Evolutionary conservation across 2,329 filamentous ascomycete genomes (phyloP).

Genomic region (Penicillium sp.): DNA sequence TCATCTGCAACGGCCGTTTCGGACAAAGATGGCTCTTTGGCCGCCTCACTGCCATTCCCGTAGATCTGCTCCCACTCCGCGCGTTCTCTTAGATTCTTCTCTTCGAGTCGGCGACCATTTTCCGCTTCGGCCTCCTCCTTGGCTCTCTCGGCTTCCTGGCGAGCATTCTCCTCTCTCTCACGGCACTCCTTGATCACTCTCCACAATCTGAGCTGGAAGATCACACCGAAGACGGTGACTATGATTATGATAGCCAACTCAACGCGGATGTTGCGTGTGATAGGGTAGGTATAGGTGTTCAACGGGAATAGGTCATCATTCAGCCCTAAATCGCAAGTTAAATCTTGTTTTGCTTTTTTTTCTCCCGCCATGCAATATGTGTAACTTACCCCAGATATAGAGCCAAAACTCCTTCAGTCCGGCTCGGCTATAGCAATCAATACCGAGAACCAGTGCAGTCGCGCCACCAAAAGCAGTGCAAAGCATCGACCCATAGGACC

Average conservation of each 20-base stretch:
- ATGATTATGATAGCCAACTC: constrained; percentile 78
- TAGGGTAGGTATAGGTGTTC: constrained; percentile 72
- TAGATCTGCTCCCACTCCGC: constrained; percentile 75
- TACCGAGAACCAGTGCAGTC: constrained; percentile 74
- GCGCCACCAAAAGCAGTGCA: constrained; percentile 79
- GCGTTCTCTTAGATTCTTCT: constrained; percentile 46
- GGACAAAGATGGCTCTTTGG: constrained; percentile 30
- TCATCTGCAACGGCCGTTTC: constrained; percentile 28
- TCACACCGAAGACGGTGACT: constrained; percentile 69
- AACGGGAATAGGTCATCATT: constrained; percentile 80
- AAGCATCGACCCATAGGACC: constrained; percentile 73
- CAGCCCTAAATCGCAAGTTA: constrained; percentile 49
- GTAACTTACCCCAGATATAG: constrained; percentile 73
- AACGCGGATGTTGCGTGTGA: constrained; percentile 82
- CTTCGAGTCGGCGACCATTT: constrained; percentile 60
- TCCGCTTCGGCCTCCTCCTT: constrained; percentile 66
- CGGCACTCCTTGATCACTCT: constrained; percentile 65
- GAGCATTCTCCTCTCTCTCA: constrained; percentile 46
- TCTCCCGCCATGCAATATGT: neutral
- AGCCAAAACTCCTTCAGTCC: constrained; percentile 96
- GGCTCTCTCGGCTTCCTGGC: constrained; percentile 55
- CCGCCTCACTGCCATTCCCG: constrained; percentile 55
- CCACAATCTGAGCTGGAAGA: constrained; percentile 87
- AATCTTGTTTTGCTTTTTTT: neutral
- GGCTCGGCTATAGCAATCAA: constrained; percentile 87